A percentile compares a stretch with the other conserved stretches of the same genome.
Evolutionary conservation across 192 early-diverging fungal species (phyloP).

Genomic region (Rhizoclosmatium sp.): DNA sequence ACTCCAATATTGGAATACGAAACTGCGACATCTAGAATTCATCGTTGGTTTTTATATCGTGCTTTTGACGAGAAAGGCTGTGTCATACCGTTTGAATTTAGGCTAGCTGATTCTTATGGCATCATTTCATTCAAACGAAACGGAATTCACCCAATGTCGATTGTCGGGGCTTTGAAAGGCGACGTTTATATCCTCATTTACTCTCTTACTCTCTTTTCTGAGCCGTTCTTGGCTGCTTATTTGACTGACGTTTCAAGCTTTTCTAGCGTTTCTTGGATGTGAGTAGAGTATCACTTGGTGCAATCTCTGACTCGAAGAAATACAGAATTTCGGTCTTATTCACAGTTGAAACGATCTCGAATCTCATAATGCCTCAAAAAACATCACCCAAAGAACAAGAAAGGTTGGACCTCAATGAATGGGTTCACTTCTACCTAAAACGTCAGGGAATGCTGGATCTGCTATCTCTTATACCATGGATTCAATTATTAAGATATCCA

Average conservation of each 20-base stretch:
- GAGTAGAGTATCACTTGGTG: not conserved
- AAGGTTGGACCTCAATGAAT: not conserved
- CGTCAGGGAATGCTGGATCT: not conserved
- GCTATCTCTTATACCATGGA: not conserved
- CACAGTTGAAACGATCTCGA: not conserved
- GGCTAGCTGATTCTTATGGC: not conserved
- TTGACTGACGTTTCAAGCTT: not conserved
- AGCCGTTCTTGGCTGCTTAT: not conserved
- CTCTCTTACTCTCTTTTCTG: not conserved
- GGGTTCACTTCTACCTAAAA: not conserved
- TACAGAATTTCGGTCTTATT: not conserved
- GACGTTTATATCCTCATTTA: not conserved
- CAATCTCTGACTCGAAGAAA: not conserved
- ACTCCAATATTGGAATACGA: no score
- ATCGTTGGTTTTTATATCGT: not conserved
- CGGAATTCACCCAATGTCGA: slow-evolving; percentile 8
- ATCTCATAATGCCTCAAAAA: not conserved
- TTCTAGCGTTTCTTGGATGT: not conserved
- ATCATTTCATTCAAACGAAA: not conserved
- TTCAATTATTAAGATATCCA: not conserved
- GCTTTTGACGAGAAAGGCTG: slow-evolving; percentile 4
- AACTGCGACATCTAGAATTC: no score
- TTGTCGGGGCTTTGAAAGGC: not conserved
- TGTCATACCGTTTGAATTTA: not conserved
- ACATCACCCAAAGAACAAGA: not conserved